Percentiles rank a stretch among this genome's conserved stretches.
phyloP scores from a whole-genome alignment of 2,329 filamentous ascomycete genomes.

The Verticillium alfalfae region DNA sequence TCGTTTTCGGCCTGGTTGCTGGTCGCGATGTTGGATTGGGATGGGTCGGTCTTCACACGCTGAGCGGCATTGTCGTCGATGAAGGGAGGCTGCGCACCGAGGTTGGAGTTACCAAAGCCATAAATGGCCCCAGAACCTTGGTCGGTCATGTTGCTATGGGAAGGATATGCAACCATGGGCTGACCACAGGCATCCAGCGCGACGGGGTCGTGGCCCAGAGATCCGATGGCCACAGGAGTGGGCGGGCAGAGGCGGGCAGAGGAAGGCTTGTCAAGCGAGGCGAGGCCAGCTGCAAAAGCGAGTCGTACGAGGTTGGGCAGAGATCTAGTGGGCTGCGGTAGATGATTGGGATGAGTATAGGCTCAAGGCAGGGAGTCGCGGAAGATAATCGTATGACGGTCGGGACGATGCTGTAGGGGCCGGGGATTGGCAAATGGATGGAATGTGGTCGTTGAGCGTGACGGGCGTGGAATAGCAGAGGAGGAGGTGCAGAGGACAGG shows the following conservation, averaged over 20 bases:
- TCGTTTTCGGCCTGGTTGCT: slow-evolving; percentile 18
- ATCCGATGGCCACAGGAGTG: slow-evolving; percentile 2
- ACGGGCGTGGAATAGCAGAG: not conserved
- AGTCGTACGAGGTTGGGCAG: slow-evolving; percentile 1
- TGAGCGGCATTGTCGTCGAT: slow-evolving; percentile 22
- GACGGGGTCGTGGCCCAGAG: not conserved
- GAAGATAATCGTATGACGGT: slow-evolving; percentile 2
- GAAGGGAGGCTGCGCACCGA: slow-evolving; percentile 20
- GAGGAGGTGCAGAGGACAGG: not conserved
- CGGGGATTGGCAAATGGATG: slow-evolving; percentile 5
- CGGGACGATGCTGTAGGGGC: not conserved
- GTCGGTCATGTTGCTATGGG: slow-evolving; percentile 28
- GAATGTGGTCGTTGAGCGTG: not conserved
- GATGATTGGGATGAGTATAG: not conserved
- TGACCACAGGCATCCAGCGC: slow-evolving; percentile 7
- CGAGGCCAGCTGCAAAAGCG: not conserved
- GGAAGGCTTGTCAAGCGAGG: not conserved
- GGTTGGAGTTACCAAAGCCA: slow-evolving; percentile 36
- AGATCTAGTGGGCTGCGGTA: not conserved
- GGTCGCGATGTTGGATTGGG: slow-evolving; percentile 16
- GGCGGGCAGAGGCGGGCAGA: slow-evolving; percentile 1
- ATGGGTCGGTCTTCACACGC: slow-evolving; percentile 8
- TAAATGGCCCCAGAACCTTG: slow-evolving; percentile 35
- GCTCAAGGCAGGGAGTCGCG: not conserved
- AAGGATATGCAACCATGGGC: slow-evolving; percentile 14